These are phyloP conservation scores for Byssochlamys sp. DNA, from an alignment of 2,329 filamentous ascomycete species.

Conservation along the genomic window DNA sequence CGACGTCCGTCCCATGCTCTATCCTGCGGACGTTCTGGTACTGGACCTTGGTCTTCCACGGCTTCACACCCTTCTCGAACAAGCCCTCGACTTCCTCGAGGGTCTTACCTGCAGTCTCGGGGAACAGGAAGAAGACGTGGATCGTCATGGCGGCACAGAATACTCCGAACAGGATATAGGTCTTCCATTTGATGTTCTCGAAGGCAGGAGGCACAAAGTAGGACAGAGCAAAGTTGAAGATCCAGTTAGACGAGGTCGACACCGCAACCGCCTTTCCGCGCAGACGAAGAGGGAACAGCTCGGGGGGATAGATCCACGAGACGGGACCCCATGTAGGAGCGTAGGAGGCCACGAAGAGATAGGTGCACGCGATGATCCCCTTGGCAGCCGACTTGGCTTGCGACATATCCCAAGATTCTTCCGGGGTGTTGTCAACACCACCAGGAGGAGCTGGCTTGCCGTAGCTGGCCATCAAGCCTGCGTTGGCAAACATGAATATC, in stretches of 20 bases:
- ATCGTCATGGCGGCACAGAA: constrained; percentile 60
- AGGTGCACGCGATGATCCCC: constrained; percentile 61
- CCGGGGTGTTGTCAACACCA: constrained; percentile 21
- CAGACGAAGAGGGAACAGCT: constrained; percentile 53
- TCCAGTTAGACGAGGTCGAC: constrained; percentile 54
- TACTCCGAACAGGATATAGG: constrained; percentile 66
- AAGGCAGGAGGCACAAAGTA: constrained; percentile 51
- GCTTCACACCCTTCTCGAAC: constrained; percentile 42
- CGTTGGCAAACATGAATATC: constrained; percentile 36
- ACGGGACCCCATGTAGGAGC: constrained; percentile 56
- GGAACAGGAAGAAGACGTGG: constrained; percentile 57
- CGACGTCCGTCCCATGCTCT: constrained; percentile 12
- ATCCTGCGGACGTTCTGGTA: constrained; percentile 19
- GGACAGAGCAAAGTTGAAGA: constrained; percentile 48
- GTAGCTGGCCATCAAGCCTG: constrained; percentile 29
- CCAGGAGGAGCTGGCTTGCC: constrained; percentile 32
- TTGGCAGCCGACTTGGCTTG: constrained; percentile 41
- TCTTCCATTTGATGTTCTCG: constrained; percentile 47
- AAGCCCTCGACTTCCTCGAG: constrained; percentile 69
- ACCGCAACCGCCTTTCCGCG: constrained; percentile 56
- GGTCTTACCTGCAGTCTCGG: constrained; percentile 62
- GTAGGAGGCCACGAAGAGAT: constrained; percentile 62
- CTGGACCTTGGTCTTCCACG: constrained; percentile 29
- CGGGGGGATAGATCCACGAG: constrained; percentile 51
- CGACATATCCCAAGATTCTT: constrained; percentile 29